Evolutionary conservation across 257 asterid genomes (phyloP), one percentile per base, ranked within the genome.

Genomic region (Anisodus acutangulus): DNA sequence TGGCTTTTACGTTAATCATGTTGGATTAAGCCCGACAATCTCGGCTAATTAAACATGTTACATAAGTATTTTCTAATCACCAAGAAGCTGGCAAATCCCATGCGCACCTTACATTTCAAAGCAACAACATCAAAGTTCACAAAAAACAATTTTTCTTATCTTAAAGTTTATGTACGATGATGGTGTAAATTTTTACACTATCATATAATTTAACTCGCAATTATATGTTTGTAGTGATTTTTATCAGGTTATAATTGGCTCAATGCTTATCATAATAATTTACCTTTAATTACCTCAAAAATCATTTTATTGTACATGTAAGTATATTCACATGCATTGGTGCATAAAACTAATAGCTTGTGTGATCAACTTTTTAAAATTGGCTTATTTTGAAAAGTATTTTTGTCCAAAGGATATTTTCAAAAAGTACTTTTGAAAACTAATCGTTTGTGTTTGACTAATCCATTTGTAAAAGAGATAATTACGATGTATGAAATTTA

Each of bases 21-120:
- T 83, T 51, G 86, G 85, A 85, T 82, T 84, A 85, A 55, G 82
- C 83, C 88, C 89, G 89, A 89, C 90, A 85, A 84, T 86, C 57
- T 41, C 35, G 81, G 82, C 41, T 51, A 49, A 74, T 74, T 49
- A 41, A 62, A 83, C 68, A 58, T 58, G 51, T 45, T 51, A 69
- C 54, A 37, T 3, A 2, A 13, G 26, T 69, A 57, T 80, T 81
- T 68, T 6, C 19, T 74, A 51, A 13, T 51, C 81, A 76, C 81
- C 64, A 76, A 45, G 7, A 74, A 81, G 87, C 78, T 62, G 70
- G 4, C 69, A 81, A 85, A 49, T 51, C 19, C 79, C 45, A 55
- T 68, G 81, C 79, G 63, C 9, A 51, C 17, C 43, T 41, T 70
- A 41, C 39, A 8, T 70, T 17, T 43, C 53, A 69, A 35, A 67